Evolutionary conservation across 495 filamentous ascomycete species (phyloP), one percentile per base, ranked within the genome.

Genomic region (Glutinoglossum americanum): DNA sequence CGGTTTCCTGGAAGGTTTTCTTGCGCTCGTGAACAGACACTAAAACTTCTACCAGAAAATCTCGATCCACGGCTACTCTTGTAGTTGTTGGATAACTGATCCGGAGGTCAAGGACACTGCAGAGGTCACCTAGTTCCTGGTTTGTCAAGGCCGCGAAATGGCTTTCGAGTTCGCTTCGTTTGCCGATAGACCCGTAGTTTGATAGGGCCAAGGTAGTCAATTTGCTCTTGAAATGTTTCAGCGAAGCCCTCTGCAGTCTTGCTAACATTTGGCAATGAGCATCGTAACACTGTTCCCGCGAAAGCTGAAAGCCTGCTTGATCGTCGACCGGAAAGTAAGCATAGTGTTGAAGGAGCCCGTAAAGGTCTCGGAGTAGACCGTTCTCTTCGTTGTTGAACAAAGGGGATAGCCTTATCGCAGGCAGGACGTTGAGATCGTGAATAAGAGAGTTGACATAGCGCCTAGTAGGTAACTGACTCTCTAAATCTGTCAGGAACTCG

Each of bases 401-500:
- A 17, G 82, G 82, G 0, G 89, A 94, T 28, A 94, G 73, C 57
- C 74, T 79, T 59, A 94, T 80, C n/a, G 85, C 77, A 8, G 92
- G 74, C 26, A 94, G 69, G n/a, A 94, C 66, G 61, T 97, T 88
- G 33, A 97, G 71, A 67, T 99, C 93, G 64, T 85, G 82, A n/a
- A 96, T 67, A 25, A 99, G 73, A 1, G 86, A 81, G 67, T 95
- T 97, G 64, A 93, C 85, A 63, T 96, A 95, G 68, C 93, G 79
- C 62, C 92, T 77, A 4, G 92, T 99, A 19, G 92, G 92, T 45
- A 96, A 73, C 65, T 99, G 92, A 64, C 90, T 94, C 67, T 89
- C 78, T 23, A 99, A 72, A 66, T 99, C 92, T 3, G 84, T 83
- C 60, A 97, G 71, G 26, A 97, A 80, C 67, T 99, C 92, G 26